Evolutionary conservation across 345 rosid genomes (phyloP).

Genomic region (Salix koriyanagi): DNA sequence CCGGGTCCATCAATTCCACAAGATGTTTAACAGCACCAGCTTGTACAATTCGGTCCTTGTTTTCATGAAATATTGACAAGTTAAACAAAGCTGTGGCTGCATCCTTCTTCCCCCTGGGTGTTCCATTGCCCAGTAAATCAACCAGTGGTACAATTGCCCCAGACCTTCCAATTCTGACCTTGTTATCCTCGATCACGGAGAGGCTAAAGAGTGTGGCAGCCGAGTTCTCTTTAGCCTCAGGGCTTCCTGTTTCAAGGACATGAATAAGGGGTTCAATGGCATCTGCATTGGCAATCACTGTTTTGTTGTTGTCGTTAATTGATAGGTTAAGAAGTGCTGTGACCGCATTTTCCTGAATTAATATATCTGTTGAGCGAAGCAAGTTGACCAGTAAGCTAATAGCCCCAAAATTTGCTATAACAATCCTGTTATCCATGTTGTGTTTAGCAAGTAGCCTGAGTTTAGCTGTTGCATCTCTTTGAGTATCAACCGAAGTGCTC

Average conservation of each 20-base stretch:
- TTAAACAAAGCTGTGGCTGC: slow-evolving; percentile 90
- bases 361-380: slow-evolving; percentile 52
- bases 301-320: slow-evolving; percentile 72
- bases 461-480: slow-evolving; percentile 53
- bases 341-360: slow-evolving; percentile 72
- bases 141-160: slow-evolving; percentile 88
- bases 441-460: slow-evolving; percentile 72
- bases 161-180: slow-evolving; percentile 70
- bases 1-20: slow-evolving; percentile 86
- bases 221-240: slow-evolving; percentile 82
- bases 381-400: slow-evolving; percentile 53
- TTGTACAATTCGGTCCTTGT: slow-evolving; percentile 69
- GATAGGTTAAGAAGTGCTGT: slow-evolving; percentile 90
- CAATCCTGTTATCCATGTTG: slow-evolving; percentile 71
- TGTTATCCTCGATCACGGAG: slow-evolving; percentile 77
- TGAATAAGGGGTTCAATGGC: slow-evolving; percentile 75
- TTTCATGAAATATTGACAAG: slow-evolving; percentile 74
- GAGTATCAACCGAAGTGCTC: slow-evolving; percentile 51
- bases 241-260: slow-evolving; percentile 72
- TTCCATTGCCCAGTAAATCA: slow-evolving; percentile 72
- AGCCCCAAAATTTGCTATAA: slow-evolving; percentile 73
- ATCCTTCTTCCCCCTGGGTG: slow-evolving; percentile 83
- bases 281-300: slow-evolving; percentile 59
- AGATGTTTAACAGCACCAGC: slow-evolving; percentile 89
- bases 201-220: slow-evolving; percentile 90